Evolutionary conservation across 2,329 filamentous ascomycete genomes (phyloP).

Genomic region (Teratosphaeria pseudoeucalypti): DNA sequence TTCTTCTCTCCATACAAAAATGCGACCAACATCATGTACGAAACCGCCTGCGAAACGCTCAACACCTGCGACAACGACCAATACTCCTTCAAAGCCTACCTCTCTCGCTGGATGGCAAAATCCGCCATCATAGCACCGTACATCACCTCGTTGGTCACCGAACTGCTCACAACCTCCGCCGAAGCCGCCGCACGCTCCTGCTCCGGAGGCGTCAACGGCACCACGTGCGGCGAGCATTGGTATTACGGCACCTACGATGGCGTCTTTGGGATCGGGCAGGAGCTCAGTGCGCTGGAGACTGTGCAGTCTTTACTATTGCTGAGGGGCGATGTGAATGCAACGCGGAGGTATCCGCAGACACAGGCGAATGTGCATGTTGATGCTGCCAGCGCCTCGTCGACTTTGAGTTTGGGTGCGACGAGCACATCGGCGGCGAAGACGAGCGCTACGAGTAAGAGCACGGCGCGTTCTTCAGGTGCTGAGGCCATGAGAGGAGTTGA

Average conservation of each 20-base stretch:
- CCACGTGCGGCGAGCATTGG: conserved; percentile 37
- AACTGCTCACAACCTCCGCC: conserved; percentile 31
- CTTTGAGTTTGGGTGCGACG: not conserved
- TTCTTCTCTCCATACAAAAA: conserved; percentile 47
- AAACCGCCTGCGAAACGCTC: conserved; percentile 54
- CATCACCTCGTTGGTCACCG: conserved; percentile 28
- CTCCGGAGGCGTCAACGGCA: conserved; percentile 30
- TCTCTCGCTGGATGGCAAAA: conserved; percentile 52
- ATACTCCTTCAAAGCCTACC: conserved; percentile 65
- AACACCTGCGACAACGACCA: conserved; percentile 60
- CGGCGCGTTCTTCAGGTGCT: not conserved
- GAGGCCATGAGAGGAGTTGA: not conserved
- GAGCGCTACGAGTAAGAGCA: not conserved
- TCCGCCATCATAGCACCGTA: conserved; percentile 34
- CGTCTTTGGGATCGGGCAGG: conserved; percentile 32
- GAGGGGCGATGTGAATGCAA: conserved; percentile 1
- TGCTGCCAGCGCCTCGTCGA: not conserved
- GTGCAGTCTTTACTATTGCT: conserved; percentile 32
- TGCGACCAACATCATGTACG: conserved; percentile 48
- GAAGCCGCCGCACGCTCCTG: conserved; percentile 34
- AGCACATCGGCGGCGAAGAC: not conserved
- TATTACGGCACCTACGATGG: conserved; percentile 34
- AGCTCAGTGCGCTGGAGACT: conserved; percentile 36
- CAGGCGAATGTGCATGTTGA: not conserved
- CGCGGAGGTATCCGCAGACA: conserved; percentile 2